Percentiles rank a stretch among this genome's conserved stretches.
Conservation (phyloP, 768 basidiomycete species). For the Mycena rosella region DNA sequence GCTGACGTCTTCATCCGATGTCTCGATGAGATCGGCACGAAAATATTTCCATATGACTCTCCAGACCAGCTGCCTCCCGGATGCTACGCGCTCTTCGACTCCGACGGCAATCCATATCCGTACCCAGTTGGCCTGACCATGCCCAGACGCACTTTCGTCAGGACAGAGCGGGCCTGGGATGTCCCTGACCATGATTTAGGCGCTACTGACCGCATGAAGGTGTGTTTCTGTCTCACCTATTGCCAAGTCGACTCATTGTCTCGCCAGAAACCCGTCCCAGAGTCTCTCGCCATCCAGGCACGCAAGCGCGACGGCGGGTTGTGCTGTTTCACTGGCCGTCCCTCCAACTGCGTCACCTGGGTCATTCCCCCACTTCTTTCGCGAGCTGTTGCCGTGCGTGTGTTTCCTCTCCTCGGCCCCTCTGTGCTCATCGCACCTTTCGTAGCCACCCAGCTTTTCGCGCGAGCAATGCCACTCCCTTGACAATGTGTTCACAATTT, state of each 20-base stretch:
- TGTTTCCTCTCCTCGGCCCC: not conserved
- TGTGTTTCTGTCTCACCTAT: not conserved
- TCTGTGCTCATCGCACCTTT: conserved; percentile 4
- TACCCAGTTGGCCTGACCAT: conserved; percentile 4
- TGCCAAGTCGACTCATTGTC: conserved; percentile 3
- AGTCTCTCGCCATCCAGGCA: conserved; percentile 10
- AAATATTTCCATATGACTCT: conserved; percentile 10
- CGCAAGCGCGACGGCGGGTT: conserved; percentile 12
- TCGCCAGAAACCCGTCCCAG: conserved; percentile 24
- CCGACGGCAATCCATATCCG: conserved; percentile 9
- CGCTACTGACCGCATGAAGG: conserved; percentile 20
- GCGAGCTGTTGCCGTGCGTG: conserved; percentile 1
- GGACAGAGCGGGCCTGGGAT: conserved; percentile 8
- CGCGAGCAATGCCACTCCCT: conserved; percentile 14
- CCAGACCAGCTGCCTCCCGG: conserved; percentile 15
- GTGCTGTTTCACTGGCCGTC: conserved; percentile 25
- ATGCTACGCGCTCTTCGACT: conserved; percentile 26
- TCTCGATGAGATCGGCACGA: conserved; percentile 17
- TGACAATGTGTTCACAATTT: conserved; percentile 27
- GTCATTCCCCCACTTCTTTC: conserved; percentile 20
- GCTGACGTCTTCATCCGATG: conserved; percentile 14
- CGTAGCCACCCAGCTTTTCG: conserved; percentile 12
- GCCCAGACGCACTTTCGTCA: conserved; percentile 13
- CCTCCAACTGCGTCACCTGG: conserved; percentile 21
- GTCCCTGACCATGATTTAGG: conserved; percentile 12